Conservation (phyloP, 805 yeast species). For the Diddensiella caesifluorescens region DNA sequence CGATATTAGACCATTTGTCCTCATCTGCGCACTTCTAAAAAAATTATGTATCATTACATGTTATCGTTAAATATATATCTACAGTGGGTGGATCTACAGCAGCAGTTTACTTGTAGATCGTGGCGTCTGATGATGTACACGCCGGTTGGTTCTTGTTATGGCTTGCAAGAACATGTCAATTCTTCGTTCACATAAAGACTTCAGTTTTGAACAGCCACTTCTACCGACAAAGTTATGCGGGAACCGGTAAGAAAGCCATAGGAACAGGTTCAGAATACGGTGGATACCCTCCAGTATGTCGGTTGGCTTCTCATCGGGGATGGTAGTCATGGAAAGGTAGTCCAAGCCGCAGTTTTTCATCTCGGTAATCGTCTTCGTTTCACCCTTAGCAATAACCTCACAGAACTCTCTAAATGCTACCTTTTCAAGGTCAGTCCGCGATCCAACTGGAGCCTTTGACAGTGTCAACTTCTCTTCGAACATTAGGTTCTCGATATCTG, state of each 20-base stretch:
- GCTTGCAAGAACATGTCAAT: conserved; percentile 32
- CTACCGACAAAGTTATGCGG: conserved; percentile 75
- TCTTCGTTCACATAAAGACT: conserved; percentile 59
- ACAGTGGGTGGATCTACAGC: conserved; percentile 1
- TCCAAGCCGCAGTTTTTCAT: conserved; percentile 29
- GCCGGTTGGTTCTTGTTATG: neutral
- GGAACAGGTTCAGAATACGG: conserved; percentile 56
- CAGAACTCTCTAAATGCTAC: conserved; percentile 45
- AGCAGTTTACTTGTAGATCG: neutral
- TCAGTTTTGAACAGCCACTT: conserved; percentile 66
- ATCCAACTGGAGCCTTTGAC: conserved; percentile 58
- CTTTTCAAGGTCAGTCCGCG: conserved; percentile 33
- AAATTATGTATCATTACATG: neutral
- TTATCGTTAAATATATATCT: neutral
- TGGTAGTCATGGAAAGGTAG: conserved; percentile 2
- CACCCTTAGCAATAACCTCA: conserved; percentile 49
- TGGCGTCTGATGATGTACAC: neutral
- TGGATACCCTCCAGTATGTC: conserved; percentile 58
- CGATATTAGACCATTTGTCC: conserved; percentile 1
- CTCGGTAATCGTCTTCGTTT: conserved; percentile 53
- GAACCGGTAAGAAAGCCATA: conserved; percentile 86
- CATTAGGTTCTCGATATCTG: conserved; percentile 39
- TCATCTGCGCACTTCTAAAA: too few species aligned
- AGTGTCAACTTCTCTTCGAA: conserved; percentile 54
- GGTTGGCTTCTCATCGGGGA: conserved; percentile 8